Evolutionary conservation across 1,139 yeast species (phyloP).

Genomic region (Candida neerlandica): DNA sequence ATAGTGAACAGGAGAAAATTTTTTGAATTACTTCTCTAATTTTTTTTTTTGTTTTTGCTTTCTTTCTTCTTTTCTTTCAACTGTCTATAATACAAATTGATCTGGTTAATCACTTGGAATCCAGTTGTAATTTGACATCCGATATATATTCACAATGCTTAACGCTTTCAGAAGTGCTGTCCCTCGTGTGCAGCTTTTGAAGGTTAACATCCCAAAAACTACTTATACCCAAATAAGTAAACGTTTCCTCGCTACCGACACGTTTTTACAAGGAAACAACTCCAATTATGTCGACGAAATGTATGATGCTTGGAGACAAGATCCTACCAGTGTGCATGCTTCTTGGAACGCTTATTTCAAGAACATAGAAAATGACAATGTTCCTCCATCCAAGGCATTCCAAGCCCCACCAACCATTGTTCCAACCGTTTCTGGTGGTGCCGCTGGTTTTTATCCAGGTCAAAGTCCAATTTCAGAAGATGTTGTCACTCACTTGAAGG

Average conservation of each 20-base stretch:
- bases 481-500: slow-evolving; percentile 88
- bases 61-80: background rate
- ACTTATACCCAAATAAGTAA: slow-evolving; percentile 5
- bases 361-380: slow-evolving; percentile 72
- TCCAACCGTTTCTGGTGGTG: slow-evolving; percentile 74
- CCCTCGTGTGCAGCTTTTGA: slow-evolving; percentile 36
- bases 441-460: slow-evolving; percentile 59
- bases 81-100: background rate
- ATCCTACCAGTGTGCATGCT: slow-evolving; percentile 87
- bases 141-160: slow-evolving; percentile 31
- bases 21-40: background rate
- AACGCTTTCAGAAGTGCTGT: slow-evolving; percentile 46
- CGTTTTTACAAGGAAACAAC: slow-evolving; percentile 78
- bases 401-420: slow-evolving; percentile 88
- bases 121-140: slow-evolving; percentile 2
- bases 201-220: slow-evolving; percentile 12
- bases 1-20: slow-evolving; percentile 2
- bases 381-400: slow-evolving; percentile 77
- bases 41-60: slow-evolving; percentile 4
- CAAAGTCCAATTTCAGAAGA: slow-evolving; percentile 50
- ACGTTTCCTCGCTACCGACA: slow-evolving; percentile 18
- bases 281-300: slow-evolving; percentile 96
- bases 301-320: slow-evolving; percentile 93
- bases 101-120: background rate
- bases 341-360: slow-evolving; percentile 97